Evolutionary conservation across 768 basidiomycete species (phyloP).

Genomic region (Mycena belliarum): DNA sequence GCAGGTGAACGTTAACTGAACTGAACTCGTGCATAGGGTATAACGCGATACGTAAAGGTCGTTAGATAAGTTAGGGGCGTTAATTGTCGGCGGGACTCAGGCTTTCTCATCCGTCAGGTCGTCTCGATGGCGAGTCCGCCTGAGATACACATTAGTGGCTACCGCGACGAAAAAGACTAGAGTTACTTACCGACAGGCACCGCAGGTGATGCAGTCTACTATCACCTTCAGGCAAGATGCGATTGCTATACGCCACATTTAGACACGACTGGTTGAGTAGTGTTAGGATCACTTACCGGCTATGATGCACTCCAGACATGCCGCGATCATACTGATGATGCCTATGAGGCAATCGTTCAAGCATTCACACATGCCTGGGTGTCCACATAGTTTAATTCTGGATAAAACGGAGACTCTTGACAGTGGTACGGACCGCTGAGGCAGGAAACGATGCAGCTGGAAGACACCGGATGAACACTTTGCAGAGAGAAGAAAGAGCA

Average conservation of each 20-base stretch:
- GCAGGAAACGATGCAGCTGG: conserved; percentile 16
- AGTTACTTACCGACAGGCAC: conserved; percentile 42
- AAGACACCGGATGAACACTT: background rate
- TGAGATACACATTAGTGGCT: background rate
- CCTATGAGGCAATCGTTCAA: conserved; percentile 44
- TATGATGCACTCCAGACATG: conserved; percentile 49
- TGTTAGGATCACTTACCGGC: conserved; percentile 33
- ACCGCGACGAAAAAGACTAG: background rate
- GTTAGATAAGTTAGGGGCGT: too few species aligned
- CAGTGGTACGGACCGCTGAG: conserved; percentile 1
- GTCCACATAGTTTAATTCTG: background rate
- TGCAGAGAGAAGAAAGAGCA: background rate
- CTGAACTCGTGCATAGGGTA: too few species aligned
- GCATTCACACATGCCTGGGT: conserved; percentile 41
- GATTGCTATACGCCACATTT: conserved; percentile 33
- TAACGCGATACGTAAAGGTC: too few species aligned
- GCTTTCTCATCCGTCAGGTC: too few species aligned
- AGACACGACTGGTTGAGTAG: background rate
- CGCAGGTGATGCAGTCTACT: conserved; percentile 46
- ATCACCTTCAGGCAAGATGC: conserved; percentile 40
- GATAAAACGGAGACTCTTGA: background rate
- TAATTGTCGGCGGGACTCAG: too few species aligned
- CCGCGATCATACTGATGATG: conserved; percentile 39
- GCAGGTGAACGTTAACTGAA: too few species aligned
- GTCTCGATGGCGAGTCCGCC: too few species aligned